These are phyloP conservation scores for Epichloe festucae DNA, from an alignment of 2,329 filamentous ascomycete species.

Conservation along the genomic window DNA sequence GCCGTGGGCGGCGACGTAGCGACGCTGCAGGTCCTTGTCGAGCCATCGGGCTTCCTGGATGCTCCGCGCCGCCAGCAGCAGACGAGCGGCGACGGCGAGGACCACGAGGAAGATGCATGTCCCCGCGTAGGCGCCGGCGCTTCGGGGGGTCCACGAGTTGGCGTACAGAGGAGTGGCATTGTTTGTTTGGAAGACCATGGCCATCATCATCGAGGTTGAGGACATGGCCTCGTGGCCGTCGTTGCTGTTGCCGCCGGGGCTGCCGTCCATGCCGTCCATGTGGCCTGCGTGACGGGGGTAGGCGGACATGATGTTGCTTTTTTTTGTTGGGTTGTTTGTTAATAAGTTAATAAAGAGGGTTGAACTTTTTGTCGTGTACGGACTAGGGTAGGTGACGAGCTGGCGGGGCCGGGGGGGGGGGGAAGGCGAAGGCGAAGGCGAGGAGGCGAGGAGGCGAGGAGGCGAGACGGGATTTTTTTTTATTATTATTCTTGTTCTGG, in stretches of 20 bases:
- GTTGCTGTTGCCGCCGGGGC: conserved; percentile 3
- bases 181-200: conserved; percentile 47
- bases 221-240: background rate
- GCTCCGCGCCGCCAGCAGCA: conserved; percentile 58
- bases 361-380: too few species aligned
- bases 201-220: conserved; percentile 19
- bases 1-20: conserved; percentile 64
- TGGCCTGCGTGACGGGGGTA: conserved; percentile 12
- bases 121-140: conserved; percentile 62
- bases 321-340: background rate
- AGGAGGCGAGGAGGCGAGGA: too few species aligned
- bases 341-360: too few species aligned
- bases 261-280: conserved; percentile 11
- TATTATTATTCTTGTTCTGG: too few species aligned
- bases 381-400: too few species aligned
- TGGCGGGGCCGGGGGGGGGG: too few species aligned
- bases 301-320: conserved; percentile 8
- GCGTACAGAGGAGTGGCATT: conserved; percentile 43
- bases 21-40: conserved; percentile 56
- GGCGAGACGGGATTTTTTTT: too few species aligned
- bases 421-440: too few species aligned
- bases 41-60: conserved; percentile 52
- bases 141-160: conserved; percentile 60
- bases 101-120: conserved; percentile 85
- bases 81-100: conserved; percentile 57